phyloP scores from a whole-genome alignment of 78 protist species.

The Cavenderia fasciculata region DNA sequence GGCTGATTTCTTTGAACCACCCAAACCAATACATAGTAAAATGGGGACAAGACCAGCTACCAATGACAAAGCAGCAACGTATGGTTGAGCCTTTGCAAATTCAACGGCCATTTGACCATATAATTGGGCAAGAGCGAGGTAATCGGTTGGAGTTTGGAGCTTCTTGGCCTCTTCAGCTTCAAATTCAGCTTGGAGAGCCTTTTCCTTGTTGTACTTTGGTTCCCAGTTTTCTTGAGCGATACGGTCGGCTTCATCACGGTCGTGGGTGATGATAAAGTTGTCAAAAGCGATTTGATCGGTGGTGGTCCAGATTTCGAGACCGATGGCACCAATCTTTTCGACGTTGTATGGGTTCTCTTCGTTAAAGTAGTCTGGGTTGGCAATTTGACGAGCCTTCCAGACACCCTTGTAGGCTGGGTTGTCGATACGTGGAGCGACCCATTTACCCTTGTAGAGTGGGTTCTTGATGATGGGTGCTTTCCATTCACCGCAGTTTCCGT shows the following conservation, averaged over 20 bases:
- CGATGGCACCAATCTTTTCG: slow-evolving; percentile 75
- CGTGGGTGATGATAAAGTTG: slow-evolving; percentile 94
- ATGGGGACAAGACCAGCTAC: too few relatives aligned
- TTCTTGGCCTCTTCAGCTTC: slow-evolving; percentile 72
- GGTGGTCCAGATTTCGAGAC: slow-evolving; percentile 95
- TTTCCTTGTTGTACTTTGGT: slow-evolving; percentile 21
- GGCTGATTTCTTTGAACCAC: too few relatives aligned
- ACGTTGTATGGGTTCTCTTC: slow-evolving; percentile 88
- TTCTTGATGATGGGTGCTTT: slow-evolving; percentile 87
- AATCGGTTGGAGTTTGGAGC: too few relatives aligned
- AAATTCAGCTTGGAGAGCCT: slow-evolving; percentile 30
- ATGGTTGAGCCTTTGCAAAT: slow-evolving; percentile 40
- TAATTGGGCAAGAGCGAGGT: background rate
- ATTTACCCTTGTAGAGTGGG: slow-evolving; percentile 89
- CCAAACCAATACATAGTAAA: too few relatives aligned
- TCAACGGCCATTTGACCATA: slow-evolving; percentile 19
- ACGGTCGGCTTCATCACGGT: slow-evolving; percentile 82
- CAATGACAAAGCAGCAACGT: too few relatives aligned
- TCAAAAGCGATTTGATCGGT: slow-evolving; percentile 95
- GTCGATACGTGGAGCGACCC: slow-evolving; percentile 75
- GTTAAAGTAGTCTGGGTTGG: slow-evolving; percentile 94
- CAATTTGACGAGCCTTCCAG: slow-evolving; percentile 90
- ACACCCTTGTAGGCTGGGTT: slow-evolving; percentile 86
- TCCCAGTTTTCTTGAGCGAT: slow-evolving; percentile 60
- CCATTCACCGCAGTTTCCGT: slow-evolving; percentile 89